phyloP scores from a whole-genome alignment of 495 filamentous ascomycete species.

The Durotheca rogersii region DNA sequence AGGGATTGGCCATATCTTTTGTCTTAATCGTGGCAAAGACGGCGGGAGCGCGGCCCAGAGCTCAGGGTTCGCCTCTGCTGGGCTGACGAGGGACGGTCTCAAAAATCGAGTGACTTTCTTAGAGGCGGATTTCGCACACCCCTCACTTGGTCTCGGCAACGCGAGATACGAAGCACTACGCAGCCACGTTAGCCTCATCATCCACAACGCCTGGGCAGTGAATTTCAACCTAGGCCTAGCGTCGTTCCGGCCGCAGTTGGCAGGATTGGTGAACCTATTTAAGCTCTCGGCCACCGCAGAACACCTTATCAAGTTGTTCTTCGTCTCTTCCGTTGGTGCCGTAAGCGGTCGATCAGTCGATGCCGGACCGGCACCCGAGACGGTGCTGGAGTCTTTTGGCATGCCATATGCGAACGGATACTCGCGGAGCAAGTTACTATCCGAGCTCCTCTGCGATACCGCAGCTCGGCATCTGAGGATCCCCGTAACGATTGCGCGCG shows the following conservation, averaged over 20 bases:
- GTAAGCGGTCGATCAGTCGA: slow-evolving; percentile 31
- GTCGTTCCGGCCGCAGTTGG: slow-evolving; percentile 52
- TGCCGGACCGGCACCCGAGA: slow-evolving; percentile 43
- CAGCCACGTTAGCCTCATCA: slow-evolving; percentile 35
- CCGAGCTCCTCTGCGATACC: slow-evolving; percentile 47
- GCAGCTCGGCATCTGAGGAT: slow-evolving; percentile 39
- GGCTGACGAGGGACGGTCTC: background rate
- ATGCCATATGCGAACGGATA: slow-evolving; percentile 45
- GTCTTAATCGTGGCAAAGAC: slow-evolving; percentile 42
- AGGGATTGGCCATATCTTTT: slow-evolving; percentile 42
- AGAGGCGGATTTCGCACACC: slow-evolving; percentile 45
- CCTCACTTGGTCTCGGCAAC: slow-evolving; percentile 42
- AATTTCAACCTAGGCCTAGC: slow-evolving; percentile 57
- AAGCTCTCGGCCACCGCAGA: slow-evolving; percentile 35
- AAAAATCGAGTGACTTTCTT: slow-evolving; percentile 48
- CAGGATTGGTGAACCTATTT: slow-evolving; percentile 44
- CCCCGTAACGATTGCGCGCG: slow-evolving; percentile 43
- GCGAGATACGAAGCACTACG: slow-evolving; percentile 33
- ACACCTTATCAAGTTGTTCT: slow-evolving; percentile 39
- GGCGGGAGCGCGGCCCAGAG: background rate
- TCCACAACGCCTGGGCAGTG: slow-evolving; percentile 63
- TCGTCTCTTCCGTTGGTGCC: slow-evolving; percentile 52
- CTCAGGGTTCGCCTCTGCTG: slow-evolving; percentile 22
- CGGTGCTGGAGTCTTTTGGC: slow-evolving; percentile 34
- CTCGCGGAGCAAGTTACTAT: slow-evolving; percentile 53